phyloP scores from a whole-genome alignment of 2,329 filamentous ascomycete species.

The Colletotrichum brevisporum region DNA sequence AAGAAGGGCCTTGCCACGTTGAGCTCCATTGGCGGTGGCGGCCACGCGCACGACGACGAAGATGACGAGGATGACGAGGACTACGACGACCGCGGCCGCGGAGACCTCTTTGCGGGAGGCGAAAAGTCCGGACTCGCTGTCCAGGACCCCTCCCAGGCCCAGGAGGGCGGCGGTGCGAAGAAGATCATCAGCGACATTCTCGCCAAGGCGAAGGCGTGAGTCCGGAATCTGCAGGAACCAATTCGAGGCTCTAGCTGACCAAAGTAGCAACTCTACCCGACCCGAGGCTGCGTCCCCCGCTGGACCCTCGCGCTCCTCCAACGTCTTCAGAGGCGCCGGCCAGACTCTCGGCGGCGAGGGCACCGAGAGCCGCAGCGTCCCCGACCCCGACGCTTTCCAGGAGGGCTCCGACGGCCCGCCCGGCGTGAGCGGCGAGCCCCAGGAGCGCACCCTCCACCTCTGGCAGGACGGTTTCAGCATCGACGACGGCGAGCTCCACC shows the following conservation, averaged over 20 bases:
- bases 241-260: not conserved
- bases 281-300: slow-evolving; percentile 65
- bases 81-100: slow-evolving; percentile 70
- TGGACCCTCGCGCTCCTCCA: slow-evolving; percentile 62
- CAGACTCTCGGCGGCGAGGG: slow-evolving; percentile 86
- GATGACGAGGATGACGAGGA: slow-evolving; percentile 69
- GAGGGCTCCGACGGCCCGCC: slow-evolving; percentile 48
- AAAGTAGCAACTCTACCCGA: slow-evolving; percentile 70
- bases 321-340: slow-evolving; percentile 78
- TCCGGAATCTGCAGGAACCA: slow-evolving; percentile 8
- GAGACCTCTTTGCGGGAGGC: slow-evolving; percentile 85
- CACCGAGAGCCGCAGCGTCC: slow-evolving; percentile 76
- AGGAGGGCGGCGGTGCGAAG: slow-evolving; percentile 60
- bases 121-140: slow-evolving; percentile 84
- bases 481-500: slow-evolving; percentile 82
- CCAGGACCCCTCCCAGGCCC: slow-evolving; percentile 69
- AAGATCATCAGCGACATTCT: slow-evolving; percentile 75
- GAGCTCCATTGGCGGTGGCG: slow-evolving; percentile 63
- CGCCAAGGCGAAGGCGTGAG: slow-evolving; percentile 74
- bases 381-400: slow-evolving; percentile 65
- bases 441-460: slow-evolving; percentile 80
- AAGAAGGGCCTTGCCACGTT: slow-evolving; percentile 74
- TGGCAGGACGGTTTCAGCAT: slow-evolving; percentile 91
- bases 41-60: slow-evolving; percentile 72
- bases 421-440: slow-evolving; percentile 60